Percentiles rank a stretch among this genome's conserved stretches.
phyloP scores from a whole-genome alignment of 371 early-diverging fungal species.

The Mucor mucedo region DNA sequence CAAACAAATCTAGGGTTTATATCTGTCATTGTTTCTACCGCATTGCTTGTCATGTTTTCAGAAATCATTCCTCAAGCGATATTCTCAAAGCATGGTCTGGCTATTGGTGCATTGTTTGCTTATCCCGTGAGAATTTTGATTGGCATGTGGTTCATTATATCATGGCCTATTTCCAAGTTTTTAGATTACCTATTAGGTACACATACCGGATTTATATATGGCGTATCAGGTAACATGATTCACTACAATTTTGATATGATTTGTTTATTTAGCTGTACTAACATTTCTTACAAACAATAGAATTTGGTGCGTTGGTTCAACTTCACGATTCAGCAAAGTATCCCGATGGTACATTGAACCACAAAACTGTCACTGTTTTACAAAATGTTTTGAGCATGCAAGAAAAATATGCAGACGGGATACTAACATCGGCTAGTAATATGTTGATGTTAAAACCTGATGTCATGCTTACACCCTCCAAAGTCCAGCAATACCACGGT shows the following conservation, averaged over 20 bases:
- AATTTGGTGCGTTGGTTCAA: constrained; percentile 76
- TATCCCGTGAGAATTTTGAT: constrained; percentile 74
- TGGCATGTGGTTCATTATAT: constrained; percentile 66
- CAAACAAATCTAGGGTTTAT: constrained; percentile 51
- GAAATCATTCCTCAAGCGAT: constrained; percentile 90
- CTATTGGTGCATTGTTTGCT: constrained; percentile 81
- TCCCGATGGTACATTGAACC: constrained; percentile 53
- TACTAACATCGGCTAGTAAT: constrained; percentile 3
- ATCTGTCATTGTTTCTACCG: constrained; percentile 81
- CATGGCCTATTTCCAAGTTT: constrained; percentile 81
- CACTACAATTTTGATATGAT: neutral
- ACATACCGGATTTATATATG: constrained; percentile 71
- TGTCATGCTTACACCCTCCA: neutral
- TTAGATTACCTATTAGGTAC: constrained; percentile 78
- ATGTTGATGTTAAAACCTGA: constrained; percentile 16
- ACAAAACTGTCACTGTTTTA: constrained; percentile 52
- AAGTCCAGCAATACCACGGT: constrained; percentile 3
- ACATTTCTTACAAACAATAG: constrained; percentile 22
- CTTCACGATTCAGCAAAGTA: constrained; percentile 66
- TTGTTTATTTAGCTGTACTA: neutral
- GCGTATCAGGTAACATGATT: constrained; percentile 53
- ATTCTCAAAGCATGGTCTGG: constrained; percentile 80
- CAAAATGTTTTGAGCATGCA: constrained; percentile 67
- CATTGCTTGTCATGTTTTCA: constrained; percentile 80
- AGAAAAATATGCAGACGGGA: constrained; percentile 40